Evolutionary conservation across 257 asterid genomes (phyloP).

Genomic region (Handroanthus guayacan): DNA sequence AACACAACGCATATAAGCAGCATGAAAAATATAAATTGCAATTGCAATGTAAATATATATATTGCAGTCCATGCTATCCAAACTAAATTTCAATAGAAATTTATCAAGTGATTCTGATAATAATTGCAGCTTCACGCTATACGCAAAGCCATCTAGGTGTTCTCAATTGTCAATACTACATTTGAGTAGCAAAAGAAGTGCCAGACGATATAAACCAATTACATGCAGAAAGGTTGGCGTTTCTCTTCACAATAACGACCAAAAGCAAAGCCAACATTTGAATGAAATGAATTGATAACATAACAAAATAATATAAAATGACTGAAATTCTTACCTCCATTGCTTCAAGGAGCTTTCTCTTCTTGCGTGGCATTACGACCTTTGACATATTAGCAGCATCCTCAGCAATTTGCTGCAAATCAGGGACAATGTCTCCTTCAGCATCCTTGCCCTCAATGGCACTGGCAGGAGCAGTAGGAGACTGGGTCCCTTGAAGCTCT

Average conservation of each 20-base stretch:
- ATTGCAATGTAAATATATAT: too few species aligned
- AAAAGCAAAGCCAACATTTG: not conserved
- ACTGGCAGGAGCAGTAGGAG: conserved; percentile 41
- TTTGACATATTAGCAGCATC: conserved; percentile 60
- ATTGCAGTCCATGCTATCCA: not conserved
- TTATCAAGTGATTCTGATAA: not conserved
- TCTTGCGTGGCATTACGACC: conserved; percentile 65
- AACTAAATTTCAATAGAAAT: not conserved
- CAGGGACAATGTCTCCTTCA: conserved; percentile 49
- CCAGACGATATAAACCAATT: not conserved
- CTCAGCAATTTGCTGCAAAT: conserved; percentile 55
- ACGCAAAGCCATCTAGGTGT: not conserved
- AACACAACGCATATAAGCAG: conserved; percentile 22
- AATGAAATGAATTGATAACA: conserved; percentile 4
- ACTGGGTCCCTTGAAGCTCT: conserved; percentile 61
- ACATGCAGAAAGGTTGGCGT: not conserved
- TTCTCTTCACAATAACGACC: conserved; percentile 10
- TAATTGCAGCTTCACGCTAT: not conserved
- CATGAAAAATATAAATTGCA: not conserved
- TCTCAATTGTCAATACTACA: not conserved
- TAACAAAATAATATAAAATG: not conserved
- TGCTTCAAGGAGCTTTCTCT: conserved; percentile 63
- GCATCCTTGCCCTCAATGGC: conserved; percentile 43
- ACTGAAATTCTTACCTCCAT: conserved; percentile 58
- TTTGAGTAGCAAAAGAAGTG: not conserved